Base-by-base conservation (phyloP, 2,329 filamentous ascomycete species). In the Cryphonectria japonica region DNA sequence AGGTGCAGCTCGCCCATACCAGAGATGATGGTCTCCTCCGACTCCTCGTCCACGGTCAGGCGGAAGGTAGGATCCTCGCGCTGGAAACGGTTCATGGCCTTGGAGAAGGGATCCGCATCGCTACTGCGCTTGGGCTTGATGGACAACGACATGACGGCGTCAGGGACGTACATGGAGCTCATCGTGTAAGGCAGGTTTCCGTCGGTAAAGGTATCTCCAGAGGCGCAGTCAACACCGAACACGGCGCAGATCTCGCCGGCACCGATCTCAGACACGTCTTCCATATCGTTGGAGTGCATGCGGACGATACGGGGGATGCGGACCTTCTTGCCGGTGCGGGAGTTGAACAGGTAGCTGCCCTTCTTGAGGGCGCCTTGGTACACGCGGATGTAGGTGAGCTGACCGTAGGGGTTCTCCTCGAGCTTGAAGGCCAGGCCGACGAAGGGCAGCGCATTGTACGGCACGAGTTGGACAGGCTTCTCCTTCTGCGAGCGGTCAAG, bases 211-310 rank as follows among this genome's bases (percentile, higher is more conserved):
- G 95, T 98, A 81, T 99, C 96, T 77, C 96, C 96, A 60, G 95
- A 98, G 50, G 96, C 95, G 81, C 96, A 99, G 77, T 99, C 96
- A 69, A 99, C 93, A 78, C 96, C 96, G 79, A 99, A 99, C 71
- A 99, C 96, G 73, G 96, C 96, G 80, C 96, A 99, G 75, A 99
- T 99, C 82, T 99, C 96, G 82, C 96, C 96, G 68, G 96, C 95
- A 67, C 95, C 94, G 74, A 99, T 92, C 81, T 98, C 95, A 69
- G 84, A 86, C 41, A 98, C 94, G 79, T 99, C 96, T 82, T 99
- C 96, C 95, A 99, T 97, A 79, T 99, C 96, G 80, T 98, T 97
- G 62, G 95, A 97, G 85, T 99, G 96, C 96, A 99, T 99, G 74
- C 96, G 94, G 73, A 99, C 96, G 77, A 99, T 98, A 79, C 95